A percentile compares a stretch with the other conserved stretches of the same genome.
Evolutionary conservation across 345 rosid genomes (phyloP).

Genomic region (Rhodamnia rubescens): DNA sequence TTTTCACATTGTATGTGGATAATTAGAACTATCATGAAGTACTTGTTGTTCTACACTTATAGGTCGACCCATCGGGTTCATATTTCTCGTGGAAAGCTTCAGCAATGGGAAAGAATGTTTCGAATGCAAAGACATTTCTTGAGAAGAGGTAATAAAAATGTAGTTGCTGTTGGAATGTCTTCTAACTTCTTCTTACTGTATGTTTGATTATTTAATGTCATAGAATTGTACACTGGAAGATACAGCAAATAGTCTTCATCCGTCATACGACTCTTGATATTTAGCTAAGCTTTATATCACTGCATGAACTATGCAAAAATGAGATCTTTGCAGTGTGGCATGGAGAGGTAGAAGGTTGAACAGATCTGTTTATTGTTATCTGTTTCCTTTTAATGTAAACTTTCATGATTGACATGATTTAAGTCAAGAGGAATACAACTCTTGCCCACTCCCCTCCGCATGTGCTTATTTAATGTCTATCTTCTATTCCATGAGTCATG

Average conservation of each 20-base stretch:
- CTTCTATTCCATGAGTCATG: background rate
- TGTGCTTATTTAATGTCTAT: background rate
- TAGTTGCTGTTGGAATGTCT: background rate
- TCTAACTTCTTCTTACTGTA: background rate
- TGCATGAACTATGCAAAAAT: background rate
- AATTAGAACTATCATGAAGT: background rate
- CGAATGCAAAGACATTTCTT: slow-evolving; percentile 89
- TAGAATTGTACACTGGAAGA: background rate
- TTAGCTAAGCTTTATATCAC: background rate
- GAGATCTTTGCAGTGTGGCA: background rate
- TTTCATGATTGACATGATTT: background rate
- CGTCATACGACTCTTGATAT: background rate
- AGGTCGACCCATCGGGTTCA: slow-evolving; percentile 98
- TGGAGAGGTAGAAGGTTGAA: background rate
- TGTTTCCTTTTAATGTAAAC: background rate
- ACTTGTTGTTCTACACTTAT: background rate
- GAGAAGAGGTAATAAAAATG: slow-evolving; percentile 59
- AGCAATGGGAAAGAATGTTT: slow-evolving; percentile 95
- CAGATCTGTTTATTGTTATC: background rate
- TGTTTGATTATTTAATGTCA: background rate
- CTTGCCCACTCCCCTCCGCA: background rate
- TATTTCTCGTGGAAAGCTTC: slow-evolving; percentile 99
- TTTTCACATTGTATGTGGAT: background rate
- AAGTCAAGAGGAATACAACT: background rate
- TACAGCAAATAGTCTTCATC: background rate